These are phyloP conservation scores for Phaeosphaeriaceae sp. DNA, from an alignment of 2,329 filamentous ascomycete species.

Conservation along the genomic window DNA sequence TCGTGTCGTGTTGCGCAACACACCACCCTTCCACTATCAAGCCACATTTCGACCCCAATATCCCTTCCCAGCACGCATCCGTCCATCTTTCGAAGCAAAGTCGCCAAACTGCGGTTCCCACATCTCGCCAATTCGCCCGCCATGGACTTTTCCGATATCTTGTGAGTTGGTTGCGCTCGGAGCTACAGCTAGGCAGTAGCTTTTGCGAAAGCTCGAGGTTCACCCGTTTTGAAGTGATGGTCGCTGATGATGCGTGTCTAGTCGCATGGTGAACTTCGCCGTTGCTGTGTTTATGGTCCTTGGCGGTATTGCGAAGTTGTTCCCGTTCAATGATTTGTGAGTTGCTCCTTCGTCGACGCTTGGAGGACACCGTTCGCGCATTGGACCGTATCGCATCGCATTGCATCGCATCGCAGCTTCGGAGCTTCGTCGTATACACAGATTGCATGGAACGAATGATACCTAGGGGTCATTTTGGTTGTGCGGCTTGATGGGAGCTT, in stretches of 20 bases:
- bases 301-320: constrained; percentile 79
- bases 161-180: constrained; percentile 65
- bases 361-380: neutral
- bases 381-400: neutral
- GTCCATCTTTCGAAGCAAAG: constrained; percentile 7
- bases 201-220: neutral
- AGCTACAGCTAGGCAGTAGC: constrained; percentile 22
- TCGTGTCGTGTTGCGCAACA: constrained; percentile 15
- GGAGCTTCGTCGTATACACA: neutral
- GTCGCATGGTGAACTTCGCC: constrained; percentile 92
- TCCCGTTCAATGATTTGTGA: constrained; percentile 54
- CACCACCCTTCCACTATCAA: constrained; percentile 5
- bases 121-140: constrained; percentile 36
- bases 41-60: constrained; percentile 1
- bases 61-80: neutral
- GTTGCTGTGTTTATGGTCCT: constrained; percentile 87
- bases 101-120: constrained; percentile 44
- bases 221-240: too few relatives aligned
- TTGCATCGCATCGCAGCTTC: constrained; percentile 1
- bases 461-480: too few relatives aligned
- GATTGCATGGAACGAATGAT: neutral
- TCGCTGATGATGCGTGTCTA: constrained; percentile 50
- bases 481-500: neutral
- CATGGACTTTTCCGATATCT: constrained; percentile 93
- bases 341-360: constrained; percentile 15